A percentile compares a stretch with the other conserved stretches of the same genome.
Conservation (phyloP, 2,329 filamentous ascomycete species). For the Penicillium sp. region DNA sequence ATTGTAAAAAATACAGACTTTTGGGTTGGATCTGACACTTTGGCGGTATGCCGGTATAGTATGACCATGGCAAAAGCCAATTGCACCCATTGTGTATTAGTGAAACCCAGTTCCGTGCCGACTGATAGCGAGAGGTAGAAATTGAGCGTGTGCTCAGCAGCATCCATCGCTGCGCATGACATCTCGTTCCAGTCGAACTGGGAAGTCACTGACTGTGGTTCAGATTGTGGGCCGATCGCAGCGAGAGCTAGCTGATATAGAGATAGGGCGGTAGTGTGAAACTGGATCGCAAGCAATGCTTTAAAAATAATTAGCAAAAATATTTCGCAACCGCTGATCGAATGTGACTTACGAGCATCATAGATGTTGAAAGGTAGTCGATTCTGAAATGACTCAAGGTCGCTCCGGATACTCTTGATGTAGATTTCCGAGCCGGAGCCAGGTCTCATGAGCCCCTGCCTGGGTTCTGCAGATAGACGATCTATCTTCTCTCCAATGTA, state of each 20-base stretch:
- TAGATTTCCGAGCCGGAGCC: constrained; percentile 31
- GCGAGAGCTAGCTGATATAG: constrained; percentile 43
- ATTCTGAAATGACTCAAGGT: constrained; percentile 35
- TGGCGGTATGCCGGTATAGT: constrained; percentile 13
- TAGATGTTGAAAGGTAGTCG: constrained; percentile 28
- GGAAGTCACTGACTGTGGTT: constrained; percentile 9
- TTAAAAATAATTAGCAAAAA: constrained; percentile 14
- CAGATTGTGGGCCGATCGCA: constrained; percentile 19
- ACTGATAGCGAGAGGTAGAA: constrained; percentile 38
- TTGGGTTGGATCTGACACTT: not conserved
- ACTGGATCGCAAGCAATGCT: constrained; percentile 45
- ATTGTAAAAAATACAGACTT: constrained; percentile 2
- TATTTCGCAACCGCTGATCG: not conserved
- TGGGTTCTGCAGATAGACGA: constrained; percentile 22
- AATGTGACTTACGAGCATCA: constrained; percentile 9
- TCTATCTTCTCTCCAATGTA: constrained; percentile 43
- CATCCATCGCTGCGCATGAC: constrained; percentile 20
- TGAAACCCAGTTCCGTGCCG: constrained; percentile 38
- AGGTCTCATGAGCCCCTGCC: constrained; percentile 13
- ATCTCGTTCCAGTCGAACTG: constrained; percentile 6
- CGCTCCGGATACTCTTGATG: constrained; percentile 32
- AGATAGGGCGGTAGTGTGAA: constrained; percentile 41
- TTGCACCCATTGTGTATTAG: constrained; percentile 46
- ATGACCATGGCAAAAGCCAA: constrained; percentile 36
- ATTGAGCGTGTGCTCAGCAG: constrained; percentile 28